These are phyloP conservation scores for Cadophora luteo-olivacea DNA, from an alignment of 2,329 filamentous ascomycete species.

Conservation along the genomic window DNA sequence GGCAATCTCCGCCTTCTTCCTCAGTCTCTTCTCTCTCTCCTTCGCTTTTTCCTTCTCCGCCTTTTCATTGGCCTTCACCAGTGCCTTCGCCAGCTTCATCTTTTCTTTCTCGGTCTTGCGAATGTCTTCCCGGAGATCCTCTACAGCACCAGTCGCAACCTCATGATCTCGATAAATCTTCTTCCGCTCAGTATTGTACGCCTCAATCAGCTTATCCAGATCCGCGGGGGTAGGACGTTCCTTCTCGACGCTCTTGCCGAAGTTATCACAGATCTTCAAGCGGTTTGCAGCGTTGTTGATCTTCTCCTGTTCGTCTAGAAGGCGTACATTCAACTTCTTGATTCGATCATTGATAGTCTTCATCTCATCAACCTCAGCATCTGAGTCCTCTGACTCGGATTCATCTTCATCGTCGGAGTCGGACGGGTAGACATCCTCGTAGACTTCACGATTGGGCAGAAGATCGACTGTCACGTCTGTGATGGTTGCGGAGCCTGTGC, in stretches of 20 bases:
- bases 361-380: constrained; percentile 40
- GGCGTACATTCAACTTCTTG: constrained; percentile 33
- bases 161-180: constrained; percentile 50
- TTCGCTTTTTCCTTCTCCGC: constrained; percentile 47
- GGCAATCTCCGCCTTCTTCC: constrained; percentile 46
- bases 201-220: constrained; percentile 36
- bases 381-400: constrained; percentile 42
- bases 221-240: constrained; percentile 33
- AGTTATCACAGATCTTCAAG: constrained; percentile 39
- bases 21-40: constrained; percentile 46
- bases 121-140: constrained; percentile 47
- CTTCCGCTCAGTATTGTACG: constrained; percentile 40
- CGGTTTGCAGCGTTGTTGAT: constrained; percentile 41
- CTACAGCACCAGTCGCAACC: constrained; percentile 43
- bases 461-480: constrained; percentile 67
- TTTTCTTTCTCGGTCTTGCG: constrained; percentile 45
- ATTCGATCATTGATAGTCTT: constrained; percentile 35
- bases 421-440: constrained; percentile 48
- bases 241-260: constrained; percentile 35
- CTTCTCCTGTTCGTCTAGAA: constrained; percentile 42
- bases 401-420: constrained; percentile 45
- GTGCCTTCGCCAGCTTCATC: constrained; percentile 37
- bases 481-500: constrained; percentile 62
- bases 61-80: constrained; percentile 46
- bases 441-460: constrained; percentile 55